Conservation (phyloP, 2,329 filamentous ascomycete species). For the Fusarium haematococcum region DNA sequence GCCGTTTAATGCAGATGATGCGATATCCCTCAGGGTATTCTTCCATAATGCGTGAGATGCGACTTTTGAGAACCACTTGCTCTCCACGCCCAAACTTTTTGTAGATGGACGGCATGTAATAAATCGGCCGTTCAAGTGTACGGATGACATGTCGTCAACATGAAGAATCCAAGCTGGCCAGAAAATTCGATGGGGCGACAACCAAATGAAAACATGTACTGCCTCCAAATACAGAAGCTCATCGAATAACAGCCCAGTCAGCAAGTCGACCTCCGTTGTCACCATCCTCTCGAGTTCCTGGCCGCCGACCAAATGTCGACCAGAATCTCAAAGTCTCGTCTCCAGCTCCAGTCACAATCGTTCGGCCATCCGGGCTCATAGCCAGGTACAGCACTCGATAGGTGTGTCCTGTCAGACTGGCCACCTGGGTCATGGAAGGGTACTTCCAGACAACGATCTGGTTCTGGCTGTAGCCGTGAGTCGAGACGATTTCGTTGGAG, state of each 20-base stretch:
- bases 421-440: constrained; percentile 96
- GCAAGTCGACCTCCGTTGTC: constrained; percentile 72
- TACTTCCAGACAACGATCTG: constrained; percentile 99
- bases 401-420: constrained; percentile 93
- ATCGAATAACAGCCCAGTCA: constrained; percentile 87
- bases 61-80: constrained; percentile 24
- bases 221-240: background rate
- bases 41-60: constrained; percentile 38
- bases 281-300: constrained; percentile 77
- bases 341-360: constrained; percentile 94
- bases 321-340: constrained; percentile 97
- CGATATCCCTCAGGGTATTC: constrained; percentile 38
- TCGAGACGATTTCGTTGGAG: constrained; percentile 96
- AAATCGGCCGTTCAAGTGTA: background rate
- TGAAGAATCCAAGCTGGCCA: background rate
- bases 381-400: constrained; percentile 96
- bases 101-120: constrained; percentile 6
- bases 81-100: constrained; percentile 12
- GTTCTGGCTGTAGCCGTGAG: constrained; percentile 97
- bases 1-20: constrained; percentile 48
- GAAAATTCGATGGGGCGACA: background rate
- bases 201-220: background rate
- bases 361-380: constrained; percentile 95
- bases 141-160: background rate
- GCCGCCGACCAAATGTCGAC: constrained; percentile 91